Conservation (phyloP, 306 rosid genomes). For the Inga oerstediana region DNA sequence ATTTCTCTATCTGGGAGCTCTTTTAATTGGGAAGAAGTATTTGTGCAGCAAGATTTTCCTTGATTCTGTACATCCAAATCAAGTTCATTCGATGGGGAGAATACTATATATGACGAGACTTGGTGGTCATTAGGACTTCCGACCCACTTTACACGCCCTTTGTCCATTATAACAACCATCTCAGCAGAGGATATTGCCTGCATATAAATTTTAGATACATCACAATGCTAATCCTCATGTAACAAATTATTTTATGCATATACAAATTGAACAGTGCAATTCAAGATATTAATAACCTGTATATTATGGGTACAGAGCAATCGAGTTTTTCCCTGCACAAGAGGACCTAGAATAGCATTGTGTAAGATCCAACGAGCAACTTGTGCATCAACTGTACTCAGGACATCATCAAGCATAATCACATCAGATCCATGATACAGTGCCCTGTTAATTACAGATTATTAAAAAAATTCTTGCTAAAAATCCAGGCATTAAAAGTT, state of each 20-base stretch:
- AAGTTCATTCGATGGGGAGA: constrained; percentile 77
- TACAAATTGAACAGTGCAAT: not conserved
- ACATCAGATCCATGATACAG: constrained; percentile 79
- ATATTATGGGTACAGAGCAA: constrained; percentile 80
- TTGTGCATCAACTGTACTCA: constrained; percentile 90
- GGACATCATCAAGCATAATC: constrained; percentile 88
- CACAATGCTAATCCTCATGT: constrained; percentile 16
- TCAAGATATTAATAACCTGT: constrained; percentile 63
- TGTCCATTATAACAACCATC: constrained; percentile 72
- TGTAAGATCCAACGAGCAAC: constrained; percentile 80
- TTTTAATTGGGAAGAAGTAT: constrained; percentile 38
- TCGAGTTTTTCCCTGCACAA: constrained; percentile 66
- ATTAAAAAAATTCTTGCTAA: constrained; percentile 22
- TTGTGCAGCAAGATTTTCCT: constrained; percentile 45
- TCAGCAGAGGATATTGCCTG: constrained; percentile 93
- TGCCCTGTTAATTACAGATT: constrained; percentile 65
- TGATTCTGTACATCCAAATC: constrained; percentile 49
- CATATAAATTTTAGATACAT: constrained; percentile 28
- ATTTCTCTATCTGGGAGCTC: constrained; percentile 43
- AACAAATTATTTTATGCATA: not conserved
- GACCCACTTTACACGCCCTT: constrained; percentile 80
- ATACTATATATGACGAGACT: constrained; percentile 54
- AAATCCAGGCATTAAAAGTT: constrained; percentile 20
- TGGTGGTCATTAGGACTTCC: constrained; percentile 63
- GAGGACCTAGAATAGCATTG: constrained; percentile 81